Evolutionary conservation across 1,284 basidiomycete species (phyloP), one percentile per base, ranked within the genome.

Genomic region (Crepidotus sp.): DNA sequence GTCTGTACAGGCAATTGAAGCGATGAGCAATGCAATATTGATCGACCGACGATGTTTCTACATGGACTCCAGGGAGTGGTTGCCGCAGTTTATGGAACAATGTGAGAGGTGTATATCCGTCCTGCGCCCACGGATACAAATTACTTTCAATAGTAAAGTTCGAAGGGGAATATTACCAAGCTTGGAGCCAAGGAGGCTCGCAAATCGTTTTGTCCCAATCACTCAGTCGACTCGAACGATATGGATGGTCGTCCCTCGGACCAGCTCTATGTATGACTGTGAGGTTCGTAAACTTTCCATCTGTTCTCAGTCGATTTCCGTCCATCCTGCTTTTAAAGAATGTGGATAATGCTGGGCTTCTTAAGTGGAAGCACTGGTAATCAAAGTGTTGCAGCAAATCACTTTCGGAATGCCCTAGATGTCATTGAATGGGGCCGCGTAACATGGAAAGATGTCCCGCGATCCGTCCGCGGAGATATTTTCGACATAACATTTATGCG

Each of bases 341-440:
- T 43, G 10, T 48, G 40, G 29, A 39, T 42, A 37, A 40, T 32
- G 33, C 38, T 26, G 14, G 37, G 15, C 22, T 42, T 30, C 22
- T 18, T 24, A 21, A 14, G n/a, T 17, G 46, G 46, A 35, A 48
- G 40, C 37, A 40, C 14, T n/a, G 52, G 54, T 4, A 36, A 47
- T 11, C 50, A 54, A 6, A 27, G 45, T 5, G 44, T 51, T 4
- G 54, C 55, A 1, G 30, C 60, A 10, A 59, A 64, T 49, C 57
- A 58, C 36, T 54, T 59, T 26, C 55, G 54, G 5, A 56, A 57
- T 14, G 62, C 61, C 1, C 36, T 68, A 10, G 61, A 65, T 15
- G 47, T 71, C 30, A 57, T 71, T 5, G 57, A 63, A 31, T 69
- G 68, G 68, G 70, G 70, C 11, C 49, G 56, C 14, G 49, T 56